Conservation (phyloP, 2,329 filamentous ascomycete genomes). For the Hysterium pulicare region DNA sequence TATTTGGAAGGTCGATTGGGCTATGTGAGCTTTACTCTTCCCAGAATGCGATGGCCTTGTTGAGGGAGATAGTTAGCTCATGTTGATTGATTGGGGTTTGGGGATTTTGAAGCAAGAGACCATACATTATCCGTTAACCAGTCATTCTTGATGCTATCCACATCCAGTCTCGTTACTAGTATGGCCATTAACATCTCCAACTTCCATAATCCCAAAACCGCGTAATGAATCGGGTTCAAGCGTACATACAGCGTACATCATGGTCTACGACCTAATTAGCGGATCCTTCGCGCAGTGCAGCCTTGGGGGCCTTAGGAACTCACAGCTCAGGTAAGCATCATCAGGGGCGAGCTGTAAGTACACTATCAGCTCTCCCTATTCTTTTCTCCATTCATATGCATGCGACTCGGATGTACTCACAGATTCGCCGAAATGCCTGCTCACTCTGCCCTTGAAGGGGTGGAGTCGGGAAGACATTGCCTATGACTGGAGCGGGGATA, state of each 20-base stretch:
- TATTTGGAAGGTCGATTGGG: neutral
- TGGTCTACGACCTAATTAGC: conserved; percentile 50
- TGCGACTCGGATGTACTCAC: conserved; percentile 24
- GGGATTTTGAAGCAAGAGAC: neutral
- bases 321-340: conserved; percentile 68
- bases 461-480: conserved; percentile 40
- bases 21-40: conserved; percentile 65
- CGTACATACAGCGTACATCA: conserved; percentile 60
- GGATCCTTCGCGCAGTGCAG: neutral
- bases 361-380: neutral
- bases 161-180: conserved; percentile 81
- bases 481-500: too few relatives aligned
- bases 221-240: conserved; percentile 9
- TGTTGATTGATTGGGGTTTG: neutral
- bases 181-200: conserved; percentile 20
- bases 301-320: conserved; percentile 35
- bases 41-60: conserved; percentile 94
- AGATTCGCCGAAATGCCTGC: conserved; percentile 50
- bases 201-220: too few relatives aligned
- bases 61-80: neutral
- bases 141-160: conserved; percentile 83
- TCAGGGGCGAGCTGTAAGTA: conserved; percentile 53
- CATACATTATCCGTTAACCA: conserved; percentile 95
- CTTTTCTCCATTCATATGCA: conserved; percentile 6
- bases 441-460: conserved; percentile 52